phyloP scores from a whole-genome alignment of 169 alveolate species.

The Neospora caninum region DNA sequence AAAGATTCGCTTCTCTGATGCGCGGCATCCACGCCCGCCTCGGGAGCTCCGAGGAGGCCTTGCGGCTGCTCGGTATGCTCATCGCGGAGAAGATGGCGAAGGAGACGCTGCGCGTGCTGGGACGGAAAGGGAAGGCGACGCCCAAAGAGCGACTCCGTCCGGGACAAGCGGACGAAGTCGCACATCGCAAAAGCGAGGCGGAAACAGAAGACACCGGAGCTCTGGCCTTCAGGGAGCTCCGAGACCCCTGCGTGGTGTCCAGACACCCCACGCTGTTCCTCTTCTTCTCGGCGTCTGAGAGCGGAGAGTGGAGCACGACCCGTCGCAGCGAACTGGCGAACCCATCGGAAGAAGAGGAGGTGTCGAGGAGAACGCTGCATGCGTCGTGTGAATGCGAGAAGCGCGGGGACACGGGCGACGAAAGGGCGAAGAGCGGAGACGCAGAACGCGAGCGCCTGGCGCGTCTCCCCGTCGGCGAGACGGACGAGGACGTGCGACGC shows the following conservation, averaged over 20 bases:
- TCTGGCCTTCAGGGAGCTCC: background rate
- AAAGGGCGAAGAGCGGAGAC: background rate
- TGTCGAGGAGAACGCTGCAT: background rate
- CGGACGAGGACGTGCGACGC: background rate
- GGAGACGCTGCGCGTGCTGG: background rate
- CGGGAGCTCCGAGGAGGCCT: background rate
- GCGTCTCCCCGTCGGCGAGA: background rate
- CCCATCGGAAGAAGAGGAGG: background rate
- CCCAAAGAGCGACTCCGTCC: background rate
- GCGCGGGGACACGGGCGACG: background rate
- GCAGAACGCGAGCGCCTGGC: background rate
- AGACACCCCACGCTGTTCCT: background rate
- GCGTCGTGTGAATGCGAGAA: background rate
- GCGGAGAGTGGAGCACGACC: background rate
- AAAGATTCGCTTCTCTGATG: background rate
- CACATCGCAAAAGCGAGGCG: too few relatives aligned
- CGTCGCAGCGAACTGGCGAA: background rate
- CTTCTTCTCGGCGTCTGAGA: background rate
- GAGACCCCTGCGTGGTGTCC: background rate
- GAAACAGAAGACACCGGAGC: background rate
- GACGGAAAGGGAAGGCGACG: background rate
- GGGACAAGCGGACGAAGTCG: too few relatives aligned
- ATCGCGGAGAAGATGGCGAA: background rate
- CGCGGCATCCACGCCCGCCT: conserved; percentile 15
- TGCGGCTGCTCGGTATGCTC: background rate